A percentile compares a stretch with the other conserved stretches of the same genome.
These are phyloP conservation scores for Gryganskiella cystojenkinii DNA, from an alignment of 192 early-diverging fungal genomes.

Conservation along the genomic window DNA sequence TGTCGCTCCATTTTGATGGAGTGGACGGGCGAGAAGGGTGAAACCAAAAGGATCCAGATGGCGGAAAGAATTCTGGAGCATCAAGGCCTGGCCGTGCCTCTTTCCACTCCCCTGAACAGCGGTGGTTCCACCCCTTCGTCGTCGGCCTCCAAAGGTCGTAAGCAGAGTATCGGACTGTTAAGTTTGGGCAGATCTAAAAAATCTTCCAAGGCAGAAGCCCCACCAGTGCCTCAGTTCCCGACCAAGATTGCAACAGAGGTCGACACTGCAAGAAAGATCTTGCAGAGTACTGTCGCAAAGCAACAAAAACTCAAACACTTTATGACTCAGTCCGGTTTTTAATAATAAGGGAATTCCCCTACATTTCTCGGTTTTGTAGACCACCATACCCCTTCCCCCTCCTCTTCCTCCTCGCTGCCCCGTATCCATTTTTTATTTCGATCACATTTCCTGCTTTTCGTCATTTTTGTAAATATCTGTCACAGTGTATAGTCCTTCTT, in stretches of 20 bases:
- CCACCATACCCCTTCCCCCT: background rate
- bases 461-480: background rate
- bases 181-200: conserved; percentile 40
- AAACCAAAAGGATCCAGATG: conserved; percentile 38
- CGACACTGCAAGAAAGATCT: conserved; percentile 30
- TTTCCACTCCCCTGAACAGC: conserved; percentile 1
- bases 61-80: conserved; percentile 44
- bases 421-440: background rate
- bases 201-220: conserved; percentile 18
- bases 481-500: background rate
- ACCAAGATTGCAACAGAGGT: conserved; percentile 27
- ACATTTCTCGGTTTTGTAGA: too few species aligned
- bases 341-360: too few species aligned
- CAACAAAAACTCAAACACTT: conserved; percentile 45
- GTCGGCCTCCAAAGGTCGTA: conserved; percentile 25
- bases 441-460: background rate
- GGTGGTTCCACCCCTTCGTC: too few species aligned
- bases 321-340: conserved; percentile 47
- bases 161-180: conserved; percentile 39
- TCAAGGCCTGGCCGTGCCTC: background rate
- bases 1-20: conserved; percentile 39
- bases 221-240: conserved; percentile 19
- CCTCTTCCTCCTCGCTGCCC: background rate
- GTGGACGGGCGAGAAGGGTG: conserved; percentile 45
- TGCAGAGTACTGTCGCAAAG: conserved; percentile 38